These are phyloP conservation scores for Plasmodium vinckei DNA, from an alignment of 169 alveolate species.

Conservation along the genomic window DNA sequence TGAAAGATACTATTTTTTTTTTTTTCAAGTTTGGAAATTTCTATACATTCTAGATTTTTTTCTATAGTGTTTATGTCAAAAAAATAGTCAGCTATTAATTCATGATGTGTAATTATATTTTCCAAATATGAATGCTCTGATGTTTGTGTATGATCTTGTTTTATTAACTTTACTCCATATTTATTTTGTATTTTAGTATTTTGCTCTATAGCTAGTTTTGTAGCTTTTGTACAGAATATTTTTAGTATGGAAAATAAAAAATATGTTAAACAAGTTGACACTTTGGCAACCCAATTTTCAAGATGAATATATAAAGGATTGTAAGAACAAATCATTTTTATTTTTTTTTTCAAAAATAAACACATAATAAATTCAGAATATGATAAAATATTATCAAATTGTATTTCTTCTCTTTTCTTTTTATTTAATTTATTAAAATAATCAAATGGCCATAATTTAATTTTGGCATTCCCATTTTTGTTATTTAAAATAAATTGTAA, in stretches of 20 bases:
- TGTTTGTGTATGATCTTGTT: slow-evolving; percentile 14
- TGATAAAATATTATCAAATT: slow-evolving; percentile 11
- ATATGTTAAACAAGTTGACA: slow-evolving; percentile 8
- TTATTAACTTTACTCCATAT: background rate
- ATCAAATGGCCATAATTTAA: slow-evolving; percentile 59
- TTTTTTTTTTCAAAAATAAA: slow-evolving; percentile 16
- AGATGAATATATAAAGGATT: slow-evolving; percentile 50
- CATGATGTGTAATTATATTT: background rate
- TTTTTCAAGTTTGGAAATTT: background rate
- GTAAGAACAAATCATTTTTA: slow-evolving; percentile 5
- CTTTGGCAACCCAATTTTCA: slow-evolving; percentile 51
- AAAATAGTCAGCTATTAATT: slow-evolving; percentile 37
- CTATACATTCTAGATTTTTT: slow-evolving; percentile 6
- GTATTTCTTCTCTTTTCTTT: background rate
- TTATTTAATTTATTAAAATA: slow-evolving; percentile 24
- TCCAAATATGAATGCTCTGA: slow-evolving; percentile 6
- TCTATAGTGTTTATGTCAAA: slow-evolving; percentile 25
- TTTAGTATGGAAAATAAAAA: slow-evolving; percentile 59
- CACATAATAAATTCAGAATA: slow-evolving; percentile 28
- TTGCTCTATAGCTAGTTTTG: background rate
- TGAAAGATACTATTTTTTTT: too few species aligned
- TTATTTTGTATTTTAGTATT: background rate
- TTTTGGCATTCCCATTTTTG: slow-evolving; percentile 37
- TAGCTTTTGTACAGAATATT: slow-evolving; percentile 7
- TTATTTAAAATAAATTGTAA: slow-evolving; percentile 47